Conservation (phyloP, 106 monocot species). For the Dioscorea alata region DNA sequence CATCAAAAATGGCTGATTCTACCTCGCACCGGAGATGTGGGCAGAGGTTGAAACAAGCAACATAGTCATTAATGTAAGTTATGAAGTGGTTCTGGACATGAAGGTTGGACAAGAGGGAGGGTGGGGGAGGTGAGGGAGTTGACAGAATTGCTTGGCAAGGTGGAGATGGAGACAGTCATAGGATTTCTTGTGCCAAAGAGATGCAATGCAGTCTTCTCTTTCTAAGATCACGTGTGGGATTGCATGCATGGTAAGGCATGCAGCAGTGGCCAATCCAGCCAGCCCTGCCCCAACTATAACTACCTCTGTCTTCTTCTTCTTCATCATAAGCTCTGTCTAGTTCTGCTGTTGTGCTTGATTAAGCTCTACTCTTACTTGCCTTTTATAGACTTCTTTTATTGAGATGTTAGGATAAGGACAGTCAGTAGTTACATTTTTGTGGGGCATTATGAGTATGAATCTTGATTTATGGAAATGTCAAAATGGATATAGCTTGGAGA, state of each 20-base stretch:
- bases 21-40: slow-evolving; percentile 16
- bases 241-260: slow-evolving; percentile 19
- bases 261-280: slow-evolving; percentile 32
- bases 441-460: too few species aligned
- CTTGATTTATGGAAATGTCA: too few species aligned
- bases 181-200: slow-evolving; percentile 30
- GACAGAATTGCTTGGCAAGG: slow-evolving; percentile 22
- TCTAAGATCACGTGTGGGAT: slow-evolving; percentile 32
- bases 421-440: too few species aligned
- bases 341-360: too few species aligned
- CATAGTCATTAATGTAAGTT: slow-evolving; percentile 36
- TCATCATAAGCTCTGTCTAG: too few species aligned
- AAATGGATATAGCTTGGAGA: too few species aligned
- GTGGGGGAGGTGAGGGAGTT: slow-evolving; percentile 24
- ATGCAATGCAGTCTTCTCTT: slow-evolving; percentile 25
- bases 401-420: too few species aligned
- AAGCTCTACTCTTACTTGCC: too few species aligned
- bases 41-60: slow-evolving; percentile 2
- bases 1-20: slow-evolving; percentile 23
- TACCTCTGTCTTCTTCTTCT: too few species aligned
- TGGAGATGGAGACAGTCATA: slow-evolving; percentile 38
- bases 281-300: slow-evolving; percentile 38
- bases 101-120: slow-evolving; percentile 18
- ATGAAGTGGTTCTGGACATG: slow-evolving; percentile 27
- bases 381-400: too few species aligned